Conservation (phyloP, 352 stramenopile genomes). For the Pythium guiyangense region DNA sequence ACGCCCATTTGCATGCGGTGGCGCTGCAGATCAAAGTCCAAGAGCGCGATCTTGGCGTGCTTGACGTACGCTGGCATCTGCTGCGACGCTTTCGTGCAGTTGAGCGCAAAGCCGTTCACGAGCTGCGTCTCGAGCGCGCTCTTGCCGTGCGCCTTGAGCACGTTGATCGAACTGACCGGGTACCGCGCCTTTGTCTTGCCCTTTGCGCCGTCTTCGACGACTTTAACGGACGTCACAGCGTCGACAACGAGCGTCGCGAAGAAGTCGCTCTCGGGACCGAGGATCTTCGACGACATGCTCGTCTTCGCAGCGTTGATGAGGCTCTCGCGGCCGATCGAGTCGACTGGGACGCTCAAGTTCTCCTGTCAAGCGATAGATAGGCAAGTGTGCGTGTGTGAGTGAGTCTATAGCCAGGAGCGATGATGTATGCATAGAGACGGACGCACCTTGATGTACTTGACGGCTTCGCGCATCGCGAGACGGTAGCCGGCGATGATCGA, state of each 20-base stretch:
- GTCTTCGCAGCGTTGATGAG: constrained; percentile 98
- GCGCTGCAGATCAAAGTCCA: constrained; percentile 99
- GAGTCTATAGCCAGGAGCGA: no score
- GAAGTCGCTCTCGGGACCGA: constrained; percentile 96
- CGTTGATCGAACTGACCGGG: constrained; percentile 97
- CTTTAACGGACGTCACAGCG: constrained; percentile 95
- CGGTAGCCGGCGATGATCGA: constrained; percentile 99
- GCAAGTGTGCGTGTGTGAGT: background rate
- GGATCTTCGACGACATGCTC: constrained; percentile 99
- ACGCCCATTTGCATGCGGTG: constrained; percentile 98
- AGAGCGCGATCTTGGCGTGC: constrained; percentile 93
- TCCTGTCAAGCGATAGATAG: constrained; percentile 27
- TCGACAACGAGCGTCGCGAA: constrained; percentile 98
- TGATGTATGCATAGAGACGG: no score
- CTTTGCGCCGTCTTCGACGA: constrained; percentile 82
- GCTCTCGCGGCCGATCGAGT: constrained; percentile 92
- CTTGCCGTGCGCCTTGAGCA: constrained; percentile 96
- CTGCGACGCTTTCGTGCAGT: constrained; percentile 96
- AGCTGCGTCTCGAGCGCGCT: constrained; percentile 88
- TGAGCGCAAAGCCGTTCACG: constrained; percentile 96
- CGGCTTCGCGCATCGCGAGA: constrained; percentile 96
- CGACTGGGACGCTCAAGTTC: constrained; percentile 95
- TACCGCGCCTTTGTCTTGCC: constrained; percentile 90
- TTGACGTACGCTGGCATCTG: constrained; percentile 97
- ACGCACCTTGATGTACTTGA: constrained; percentile 97